Evolutionary conservation across 176 grass and related monocot species (phyloP).

Genomic region (Aegilops tauschii): DNA sequence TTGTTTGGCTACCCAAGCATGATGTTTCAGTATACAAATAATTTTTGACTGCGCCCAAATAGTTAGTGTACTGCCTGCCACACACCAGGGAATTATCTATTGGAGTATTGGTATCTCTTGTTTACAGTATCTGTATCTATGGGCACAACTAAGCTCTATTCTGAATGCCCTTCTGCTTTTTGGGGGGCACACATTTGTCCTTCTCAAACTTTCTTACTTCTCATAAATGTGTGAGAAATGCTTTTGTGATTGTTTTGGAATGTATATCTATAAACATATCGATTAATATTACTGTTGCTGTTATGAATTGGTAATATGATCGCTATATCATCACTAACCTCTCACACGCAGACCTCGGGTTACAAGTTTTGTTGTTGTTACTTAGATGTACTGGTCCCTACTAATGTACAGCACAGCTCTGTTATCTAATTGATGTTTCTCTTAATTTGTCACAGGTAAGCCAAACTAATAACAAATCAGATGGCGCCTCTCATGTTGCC

Average conservation of each 20-base stretch:
- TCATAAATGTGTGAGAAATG: not conserved
- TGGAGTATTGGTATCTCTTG: not conserved
- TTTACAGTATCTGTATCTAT: not conserved
- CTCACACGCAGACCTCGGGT: not conserved
- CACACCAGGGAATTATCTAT: not conserved
- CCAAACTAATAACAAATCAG: conserved; percentile 27
- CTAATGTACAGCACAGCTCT: not conserved
- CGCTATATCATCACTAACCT: not conserved
- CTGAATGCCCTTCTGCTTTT: not conserved
- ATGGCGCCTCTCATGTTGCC: conserved; percentile 27
- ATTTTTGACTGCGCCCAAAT: not conserved
- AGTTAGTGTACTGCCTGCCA: not conserved
- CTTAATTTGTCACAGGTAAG: conserved; percentile 43
- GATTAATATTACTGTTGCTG: not conserved
- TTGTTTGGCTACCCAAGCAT: not conserved
- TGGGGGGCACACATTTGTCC: not conserved
- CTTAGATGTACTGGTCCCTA: not conserved
- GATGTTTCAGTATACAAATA: not conserved
- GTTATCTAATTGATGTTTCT: conserved; percentile 5
- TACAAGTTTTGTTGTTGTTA: not conserved
- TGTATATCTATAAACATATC: not conserved
- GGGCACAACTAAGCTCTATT: not conserved
- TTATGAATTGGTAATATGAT: not conserved
- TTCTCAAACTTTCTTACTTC: not conserved
- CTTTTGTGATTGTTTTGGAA: not conserved